Percentiles rank a stretch among this genome's conserved stretches.
These are phyloP conservation scores for Umbelopsis isabellina DNA, from an alignment of 192 early-diverging fungal genomes.

Conservation along the genomic window DNA sequence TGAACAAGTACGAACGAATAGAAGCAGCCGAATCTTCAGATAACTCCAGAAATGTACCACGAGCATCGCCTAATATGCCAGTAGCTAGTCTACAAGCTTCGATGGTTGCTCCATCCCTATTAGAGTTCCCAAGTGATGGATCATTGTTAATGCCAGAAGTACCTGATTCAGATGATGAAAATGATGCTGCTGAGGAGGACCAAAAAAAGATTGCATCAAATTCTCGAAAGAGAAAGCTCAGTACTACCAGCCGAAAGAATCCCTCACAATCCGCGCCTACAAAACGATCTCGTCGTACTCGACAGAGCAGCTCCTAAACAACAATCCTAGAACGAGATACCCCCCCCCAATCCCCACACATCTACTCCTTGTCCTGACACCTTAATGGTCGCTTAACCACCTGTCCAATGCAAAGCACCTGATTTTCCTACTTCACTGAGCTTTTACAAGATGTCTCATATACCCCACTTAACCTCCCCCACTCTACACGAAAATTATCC, in stretches of 20 bases:
- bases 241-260: neutral
- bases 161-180: conserved; percentile 36
- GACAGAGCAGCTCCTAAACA: neutral
- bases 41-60: neutral
- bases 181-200: neutral
- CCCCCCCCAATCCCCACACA: neutral
- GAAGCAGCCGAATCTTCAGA: neutral
- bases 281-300: conserved; percentile 9
- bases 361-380: neutral
- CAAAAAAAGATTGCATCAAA: neutral
- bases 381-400: too few species aligned
- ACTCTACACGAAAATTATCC: too few species aligned
- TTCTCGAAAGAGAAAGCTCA: neutral
- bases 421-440: neutral
- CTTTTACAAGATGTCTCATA: too few species aligned
- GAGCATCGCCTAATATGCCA: conserved; percentile 13
- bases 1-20: conserved; percentile 31
- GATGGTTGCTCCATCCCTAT: conserved; percentile 37
- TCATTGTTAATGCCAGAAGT: conserved; percentile 50
- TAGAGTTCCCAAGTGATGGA: conserved; percentile 42
- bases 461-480: too few species aligned
- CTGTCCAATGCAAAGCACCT: neutral
- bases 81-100: conserved; percentile 24
- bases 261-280: neutral
- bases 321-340: conserved; percentile 2